Percentiles rank a stretch among this genome's conserved stretches.
Evolutionary conservation across 768 basidiomycete genomes (phyloP).

Genomic region (Mycena chlorophos): DNA sequence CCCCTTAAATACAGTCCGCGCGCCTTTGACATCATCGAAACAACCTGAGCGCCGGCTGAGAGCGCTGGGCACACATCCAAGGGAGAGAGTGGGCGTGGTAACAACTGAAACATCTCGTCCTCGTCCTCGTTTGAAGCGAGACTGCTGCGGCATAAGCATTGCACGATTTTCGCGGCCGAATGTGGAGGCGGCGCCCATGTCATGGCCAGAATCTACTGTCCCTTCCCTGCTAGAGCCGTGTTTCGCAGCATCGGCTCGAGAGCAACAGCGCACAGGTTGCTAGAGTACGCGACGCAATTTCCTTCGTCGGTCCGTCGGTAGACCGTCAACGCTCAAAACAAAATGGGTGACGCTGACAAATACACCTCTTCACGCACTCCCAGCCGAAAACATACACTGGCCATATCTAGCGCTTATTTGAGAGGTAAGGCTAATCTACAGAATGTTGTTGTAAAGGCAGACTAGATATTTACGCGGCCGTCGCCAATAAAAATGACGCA

Average conservation of each 20-base stretch:
- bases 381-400: background rate
- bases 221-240: background rate
- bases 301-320: background rate
- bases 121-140: background rate
- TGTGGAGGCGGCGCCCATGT: background rate
- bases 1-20: too few relatives aligned
- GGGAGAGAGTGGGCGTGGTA: background rate
- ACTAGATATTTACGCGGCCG: conserved; percentile 17
- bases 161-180: background rate
- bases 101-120: background rate
- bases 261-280: background rate
- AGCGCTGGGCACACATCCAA: too few relatives aligned
- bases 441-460: conserved; percentile 17
- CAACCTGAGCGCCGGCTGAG: too few relatives aligned
- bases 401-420: conserved; percentile 22
- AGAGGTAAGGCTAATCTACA: conserved; percentile 23
- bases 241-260: background rate
- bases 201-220: background rate
- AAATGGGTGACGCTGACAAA: background rate
- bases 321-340: background rate
- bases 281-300: background rate
- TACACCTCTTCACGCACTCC: background rate
- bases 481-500: conserved; percentile 20
- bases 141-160: background rate
- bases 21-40: too few relatives aligned